Base-by-base conservation (phyloP, 495 filamentous ascomycete species). In the Annulohypoxylon nitens region DNA sequence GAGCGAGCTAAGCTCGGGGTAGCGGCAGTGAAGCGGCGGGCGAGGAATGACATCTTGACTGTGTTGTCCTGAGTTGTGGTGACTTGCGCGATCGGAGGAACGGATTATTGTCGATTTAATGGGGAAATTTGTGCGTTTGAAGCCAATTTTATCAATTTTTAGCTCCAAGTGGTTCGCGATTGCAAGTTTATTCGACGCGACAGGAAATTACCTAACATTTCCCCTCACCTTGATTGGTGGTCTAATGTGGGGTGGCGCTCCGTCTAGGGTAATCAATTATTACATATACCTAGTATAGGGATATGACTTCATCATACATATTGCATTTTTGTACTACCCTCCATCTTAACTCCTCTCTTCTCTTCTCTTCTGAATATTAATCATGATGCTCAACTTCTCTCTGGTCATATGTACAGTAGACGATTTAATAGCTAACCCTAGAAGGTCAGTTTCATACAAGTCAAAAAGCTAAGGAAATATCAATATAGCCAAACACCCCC, bases 1-100 rank as follows among this genome's bases (percentile, higher is more conserved):
- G 86, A 81, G 80, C 87, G 89, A 69, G 80, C 83, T 43, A 77
- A 77, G 53, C 71, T 79, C 63, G 78, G 80, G 66, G 80, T 75
- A 74, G 80, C 72, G 43, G 74, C 80, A 76, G 81, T 76, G 74
- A 78, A 78, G 74, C 74, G 76, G 30, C 76, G 76, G 61, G 77
- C 41, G 45, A 86, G 78, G 80, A 85, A 79, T 70, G 83, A 83
- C 66, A 69, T 69, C 0, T 54, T 54, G 58, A 8, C 48, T 23
- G 26, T 25, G 14, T 33, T 60, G 8, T 48, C n/a, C 12, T 18
- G 16, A 5, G 48, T 54, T 64, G 7, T 8, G n/a, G 20, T n/a
- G 25, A 7, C 16, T 33, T 51, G 48, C 48, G 23, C 48, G 25
- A 51, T 14, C 10, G 48, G 4, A 3, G 20, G 9, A 20, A 26